Conservation (phyloP, 192 early-diverging fungal species). For the Spinellus fusiger region DNA sequence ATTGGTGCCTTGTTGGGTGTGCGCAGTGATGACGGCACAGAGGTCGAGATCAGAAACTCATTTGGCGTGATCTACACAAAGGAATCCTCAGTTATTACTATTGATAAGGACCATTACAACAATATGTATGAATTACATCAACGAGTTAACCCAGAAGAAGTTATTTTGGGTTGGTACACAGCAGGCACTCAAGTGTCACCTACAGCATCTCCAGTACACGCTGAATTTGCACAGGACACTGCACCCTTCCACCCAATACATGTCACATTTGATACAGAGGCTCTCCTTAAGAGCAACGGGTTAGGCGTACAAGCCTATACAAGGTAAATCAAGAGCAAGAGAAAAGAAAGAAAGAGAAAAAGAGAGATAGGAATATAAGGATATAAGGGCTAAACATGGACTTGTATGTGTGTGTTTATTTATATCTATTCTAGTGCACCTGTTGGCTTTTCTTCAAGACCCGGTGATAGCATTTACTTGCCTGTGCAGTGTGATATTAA, state of each 20-base stretch:
- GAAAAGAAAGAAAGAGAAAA: not conserved
- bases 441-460: slow-evolving; percentile 62
- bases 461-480: slow-evolving; percentile 87
- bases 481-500: slow-evolving; percentile 84
- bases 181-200: slow-evolving; percentile 62
- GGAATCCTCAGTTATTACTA: slow-evolving; percentile 61
- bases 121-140: slow-evolving; percentile 86
- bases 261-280: slow-evolving; percentile 80
- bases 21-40: slow-evolving; percentile 79
- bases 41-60: slow-evolving; percentile 85
- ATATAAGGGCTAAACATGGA: not conserved
- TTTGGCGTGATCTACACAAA: slow-evolving; percentile 81
- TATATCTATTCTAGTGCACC: slow-evolving; percentile 46
- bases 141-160: slow-evolving; percentile 82
- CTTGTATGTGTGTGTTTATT: not conserved
- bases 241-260: slow-evolving; percentile 74
- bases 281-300: slow-evolving; percentile 48
- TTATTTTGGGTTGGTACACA: slow-evolving; percentile 93
- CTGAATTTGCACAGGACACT: slow-evolving; percentile 77
- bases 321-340: slow-evolving; percentile 29
- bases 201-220: slow-evolving; percentile 67
- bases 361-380: not conserved
- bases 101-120: slow-evolving; percentile 87
- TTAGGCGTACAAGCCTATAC: slow-evolving; percentile 72
- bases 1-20: slow-evolving; percentile 90